Base-by-base conservation (phyloP, 2,329 filamentous ascomycete species). In the Botrytis tulipae region DNA sequence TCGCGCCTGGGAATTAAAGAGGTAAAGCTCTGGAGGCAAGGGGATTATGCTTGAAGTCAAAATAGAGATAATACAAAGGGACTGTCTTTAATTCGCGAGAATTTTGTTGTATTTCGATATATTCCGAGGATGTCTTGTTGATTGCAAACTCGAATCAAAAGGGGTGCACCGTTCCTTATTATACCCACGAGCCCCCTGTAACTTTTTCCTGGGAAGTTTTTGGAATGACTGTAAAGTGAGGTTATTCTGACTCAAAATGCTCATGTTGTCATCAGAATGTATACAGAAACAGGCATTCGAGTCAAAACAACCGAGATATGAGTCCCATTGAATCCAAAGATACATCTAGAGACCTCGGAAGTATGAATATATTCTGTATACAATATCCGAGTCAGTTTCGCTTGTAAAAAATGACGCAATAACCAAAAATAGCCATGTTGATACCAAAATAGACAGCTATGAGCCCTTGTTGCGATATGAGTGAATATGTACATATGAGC, bases 161-260 rank as follows among this genome's bases (percentile, higher is more conserved):
- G 32, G 63, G 22, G 3, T 5, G 9, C 4, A 10, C 1, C 2
- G 29, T 4, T 22, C 9, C 32, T 18, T n/a, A 9, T 51, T 37
- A 51, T 51, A 0, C 10, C 22, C 18, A 46, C 10, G 20, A 3
- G 2, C 42, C 9, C 42, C 9, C 18, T 14, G 18, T 42, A 35
- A 8, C 7, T 7, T 2, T 29, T 7, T 7, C 22, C 14, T 9
- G 7, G 1, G n/a, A 6, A 54, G 29, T 1, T 4, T n/a, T 3
- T 25, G 10, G 7, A 40, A 51, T 67, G 44, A 51, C 8, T 51
- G 44, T 51, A 37, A 51, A 67, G 18, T 3, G 32, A 42, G 42
- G 14, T 5, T 42, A 16, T 37, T n/a, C 12, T 54, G 48, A n/a
- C 48, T n/a, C 25, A 4, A 54, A 51, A 54, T 14, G 1, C 14